Evolutionary conservation across 2,329 filamentous ascomycete genomes (phyloP).

Genomic region (Penicillium sp.): DNA sequence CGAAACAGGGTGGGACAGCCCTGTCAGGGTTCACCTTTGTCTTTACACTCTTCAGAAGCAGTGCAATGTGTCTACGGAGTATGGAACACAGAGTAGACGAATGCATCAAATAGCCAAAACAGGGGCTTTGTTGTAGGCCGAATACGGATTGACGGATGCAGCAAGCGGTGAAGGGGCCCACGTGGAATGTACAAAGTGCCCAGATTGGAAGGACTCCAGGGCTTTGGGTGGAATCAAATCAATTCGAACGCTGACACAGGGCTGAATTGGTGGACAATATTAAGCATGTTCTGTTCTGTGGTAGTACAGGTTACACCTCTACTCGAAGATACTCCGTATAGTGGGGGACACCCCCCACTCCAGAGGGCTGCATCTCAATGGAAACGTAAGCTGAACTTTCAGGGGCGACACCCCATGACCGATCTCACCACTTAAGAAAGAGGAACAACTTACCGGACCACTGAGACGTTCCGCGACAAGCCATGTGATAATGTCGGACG

Average conservation of each 20-base stretch:
- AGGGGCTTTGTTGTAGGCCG: constrained; percentile 46
- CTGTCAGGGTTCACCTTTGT: too few relatives aligned
- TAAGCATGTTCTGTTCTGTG: too few relatives aligned
- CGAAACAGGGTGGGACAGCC: constrained; percentile 72
- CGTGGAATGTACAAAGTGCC: constrained; percentile 27
- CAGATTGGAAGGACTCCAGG: too few relatives aligned
- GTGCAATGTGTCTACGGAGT: too few relatives aligned
- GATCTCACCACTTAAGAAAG: constrained; percentile 11
- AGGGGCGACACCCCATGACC: constrained; percentile 25
- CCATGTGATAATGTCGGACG: constrained; percentile 18
- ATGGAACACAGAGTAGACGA: neutral
- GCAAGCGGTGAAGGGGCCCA: constrained; percentile 32
- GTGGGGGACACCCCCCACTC: neutral
- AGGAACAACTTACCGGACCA: constrained; percentile 13
- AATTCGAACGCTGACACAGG: too few relatives aligned
- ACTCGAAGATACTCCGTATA: neutral
- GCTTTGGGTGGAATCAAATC: too few relatives aligned
- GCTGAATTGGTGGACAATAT: too few relatives aligned
- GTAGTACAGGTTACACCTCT: too few relatives aligned
- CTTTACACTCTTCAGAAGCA: too few relatives aligned
- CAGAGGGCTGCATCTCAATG: neutral
- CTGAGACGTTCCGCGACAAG: neutral
- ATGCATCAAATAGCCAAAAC: neutral
- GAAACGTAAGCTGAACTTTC: constrained; percentile 4
- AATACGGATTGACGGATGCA: constrained; percentile 63